phyloP scores from a whole-genome alignment of 495 filamentous ascomycete species.

The Sordaria brevicollis region DNA sequence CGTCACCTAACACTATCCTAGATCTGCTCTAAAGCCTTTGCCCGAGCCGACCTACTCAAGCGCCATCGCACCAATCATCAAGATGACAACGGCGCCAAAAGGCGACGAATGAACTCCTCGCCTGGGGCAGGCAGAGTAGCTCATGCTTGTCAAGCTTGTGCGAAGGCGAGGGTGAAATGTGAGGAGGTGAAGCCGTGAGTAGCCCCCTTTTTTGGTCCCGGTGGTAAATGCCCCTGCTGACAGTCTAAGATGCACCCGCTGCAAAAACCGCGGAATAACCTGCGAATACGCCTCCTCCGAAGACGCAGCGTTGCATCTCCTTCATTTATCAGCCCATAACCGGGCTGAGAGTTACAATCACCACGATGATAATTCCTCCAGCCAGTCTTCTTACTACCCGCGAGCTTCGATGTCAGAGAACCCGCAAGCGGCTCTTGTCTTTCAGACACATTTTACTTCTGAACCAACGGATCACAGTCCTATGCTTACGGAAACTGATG shows the following conservation, averaged over 20 bases:
- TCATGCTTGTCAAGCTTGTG: constrained; percentile 44
- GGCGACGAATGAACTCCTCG: constrained; percentile 33
- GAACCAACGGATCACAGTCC: neutral
- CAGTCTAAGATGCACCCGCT: constrained; percentile 31
- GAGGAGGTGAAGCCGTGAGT: constrained; percentile 34
- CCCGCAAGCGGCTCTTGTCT: neutral
- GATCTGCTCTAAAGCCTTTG: constrained; percentile 45
- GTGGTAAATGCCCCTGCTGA: constrained; percentile 6
- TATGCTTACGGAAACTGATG: constrained; percentile 13
- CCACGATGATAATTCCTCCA: constrained; percentile 2
- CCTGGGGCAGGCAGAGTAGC: constrained; percentile 42
- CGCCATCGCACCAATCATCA: constrained; percentile 44
- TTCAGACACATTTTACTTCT: neutral
- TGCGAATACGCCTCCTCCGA: constrained; percentile 37
- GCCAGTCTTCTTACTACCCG: neutral
- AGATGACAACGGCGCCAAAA: constrained; percentile 31
- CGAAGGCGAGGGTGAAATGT: constrained; percentile 44
- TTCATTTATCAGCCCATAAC: constrained; percentile 22
- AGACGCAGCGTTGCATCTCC: constrained; percentile 23
- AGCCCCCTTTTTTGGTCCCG: neutral
- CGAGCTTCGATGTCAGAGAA: neutral
- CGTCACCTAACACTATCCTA: constrained; percentile 12
- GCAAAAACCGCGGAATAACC: constrained; percentile 31
- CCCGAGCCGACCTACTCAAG: constrained; percentile 44
- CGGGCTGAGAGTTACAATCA: constrained; percentile 2